Conservation (phyloP, 2,329 filamentous ascomycete genomes). For the Penicillium verrucosum region DNA sequence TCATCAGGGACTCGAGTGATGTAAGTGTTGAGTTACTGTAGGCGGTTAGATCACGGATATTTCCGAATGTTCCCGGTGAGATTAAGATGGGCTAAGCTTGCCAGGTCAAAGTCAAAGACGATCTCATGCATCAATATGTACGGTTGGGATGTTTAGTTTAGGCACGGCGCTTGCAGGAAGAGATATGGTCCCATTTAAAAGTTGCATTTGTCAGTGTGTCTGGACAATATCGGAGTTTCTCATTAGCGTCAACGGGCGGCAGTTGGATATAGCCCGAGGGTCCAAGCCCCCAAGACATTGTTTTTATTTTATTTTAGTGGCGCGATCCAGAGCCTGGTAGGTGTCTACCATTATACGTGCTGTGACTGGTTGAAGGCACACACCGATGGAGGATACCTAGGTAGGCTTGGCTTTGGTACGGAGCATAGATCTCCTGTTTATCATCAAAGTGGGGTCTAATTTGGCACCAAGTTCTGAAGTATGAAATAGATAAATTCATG, state of each 20-base stretch:
- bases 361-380: neutral
- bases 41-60: slow-evolving; percentile 3
- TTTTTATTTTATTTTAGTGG: neutral
- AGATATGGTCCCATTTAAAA: neutral
- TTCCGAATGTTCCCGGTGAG: neutral
- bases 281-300: neutral
- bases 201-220: neutral
- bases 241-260: neutral
- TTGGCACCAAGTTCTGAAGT: neutral
- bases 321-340: neutral
- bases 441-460: neutral
- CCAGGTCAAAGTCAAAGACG: neutral
- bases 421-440: neutral
- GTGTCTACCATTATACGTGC: neutral
- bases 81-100: neutral
- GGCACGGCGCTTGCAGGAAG: neutral
- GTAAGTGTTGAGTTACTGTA: neutral
- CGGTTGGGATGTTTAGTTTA: neutral
- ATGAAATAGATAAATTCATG: neutral
- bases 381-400: neutral
- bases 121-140: neutral
- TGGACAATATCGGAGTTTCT: neutral
- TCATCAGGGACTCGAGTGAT: neutral
- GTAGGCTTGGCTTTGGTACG: neutral
- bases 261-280: neutral